Evolutionary conservation across 129 eudicot species (phyloP).

Genomic region (Helianthus annuus): DNA sequence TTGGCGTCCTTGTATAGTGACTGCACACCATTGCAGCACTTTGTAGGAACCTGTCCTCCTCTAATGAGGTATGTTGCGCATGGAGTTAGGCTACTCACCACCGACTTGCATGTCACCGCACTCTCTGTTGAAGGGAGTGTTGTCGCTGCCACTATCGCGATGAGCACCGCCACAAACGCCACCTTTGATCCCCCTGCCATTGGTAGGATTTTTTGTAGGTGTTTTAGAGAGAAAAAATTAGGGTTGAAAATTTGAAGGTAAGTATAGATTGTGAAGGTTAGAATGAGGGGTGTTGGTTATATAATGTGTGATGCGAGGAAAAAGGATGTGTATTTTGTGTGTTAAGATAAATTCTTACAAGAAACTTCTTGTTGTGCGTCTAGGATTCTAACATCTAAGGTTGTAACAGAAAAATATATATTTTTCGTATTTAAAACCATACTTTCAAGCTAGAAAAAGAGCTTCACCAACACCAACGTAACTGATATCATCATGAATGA

Average conservation of each 20-base stretch:
- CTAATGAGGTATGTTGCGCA: conserved; percentile 30
- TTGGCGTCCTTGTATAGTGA: conserved; percentile 30
- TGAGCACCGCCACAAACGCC: conserved; percentile 9
- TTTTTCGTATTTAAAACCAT: no score
- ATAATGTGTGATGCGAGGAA: conserved; percentile 13
- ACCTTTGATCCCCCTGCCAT: conserved; percentile 25
- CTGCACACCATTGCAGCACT: conserved; percentile 42
- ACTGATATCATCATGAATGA: no score
- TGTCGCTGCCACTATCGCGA: conserved; percentile 16
- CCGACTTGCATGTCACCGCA: conserved; percentile 32
- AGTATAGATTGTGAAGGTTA: conserved; percentile 14
- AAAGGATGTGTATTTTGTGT: conserved; percentile 14
- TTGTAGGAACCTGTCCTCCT: conserved; percentile 35
- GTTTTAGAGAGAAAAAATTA: not conserved
- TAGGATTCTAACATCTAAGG: conserved; percentile 25
- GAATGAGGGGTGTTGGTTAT: conserved; percentile 11
- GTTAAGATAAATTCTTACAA: conserved; percentile 22
- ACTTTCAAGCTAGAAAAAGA: no score
- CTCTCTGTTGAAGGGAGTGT: conserved; percentile 16
- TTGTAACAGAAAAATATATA: conserved; percentile 1
- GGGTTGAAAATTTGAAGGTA: not conserved
- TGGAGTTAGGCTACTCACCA: conserved; percentile 36
- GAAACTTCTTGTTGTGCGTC: conserved; percentile 26
- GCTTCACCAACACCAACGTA: no score
- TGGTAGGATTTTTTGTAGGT: not conserved